Base-by-base conservation (phyloP, 345 rosid species). In the Gossypium rotundifolium region DNA sequence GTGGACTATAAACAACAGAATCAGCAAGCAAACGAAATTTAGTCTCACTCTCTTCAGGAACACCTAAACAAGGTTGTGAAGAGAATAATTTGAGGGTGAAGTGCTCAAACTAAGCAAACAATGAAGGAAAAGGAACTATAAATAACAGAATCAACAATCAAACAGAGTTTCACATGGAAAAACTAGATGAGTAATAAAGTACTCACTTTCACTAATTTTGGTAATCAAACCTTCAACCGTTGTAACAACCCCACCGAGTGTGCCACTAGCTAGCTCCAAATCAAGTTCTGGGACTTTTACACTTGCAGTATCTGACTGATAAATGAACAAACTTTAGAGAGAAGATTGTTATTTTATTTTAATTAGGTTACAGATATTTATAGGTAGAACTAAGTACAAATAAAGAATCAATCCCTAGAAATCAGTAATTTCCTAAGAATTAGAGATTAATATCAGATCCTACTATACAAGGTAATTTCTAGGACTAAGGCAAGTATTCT, bases 201-300 rank as follows among this genome's bases (percentile, higher is more conserved):
- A 80, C 98, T 90, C 78, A 94, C 98, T 94, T 82, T 94, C 98
- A 82, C 95, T 87, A 66, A 94, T 92, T 81, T 94, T 88, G 74
- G 95, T 85, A 65, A 92, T 88, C 79, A 94, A 83, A 18, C 98
- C 98, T 81, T 94, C 98, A 51, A 94, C 98, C 22, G 98, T 94
- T 57, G 98, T 92, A 53, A 92, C 97, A 62, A 91, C 29, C 76
- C 97, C 98, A 70, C 98, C 98, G 48, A 92, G 83, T 45, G 98
- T 91, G 62, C 97, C 98, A 84, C 97, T 87, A 1, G 81, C 86
- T 76, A 94, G 84, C 85, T 92, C 97, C 86, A 94, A 84, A 61
- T 91, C 98, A 61, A 94, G 90, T 84, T 92, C 97, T 38, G 97
- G 97, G 70, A 94, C 80, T 73, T 23, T 80, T 53, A 94, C 90